A percentile compares a stretch with the other conserved stretches of the same genome.
Evolutionary conservation across 2,329 filamentous ascomycete genomes (phyloP).

Genomic region (Xylariaceae sp.): DNA sequence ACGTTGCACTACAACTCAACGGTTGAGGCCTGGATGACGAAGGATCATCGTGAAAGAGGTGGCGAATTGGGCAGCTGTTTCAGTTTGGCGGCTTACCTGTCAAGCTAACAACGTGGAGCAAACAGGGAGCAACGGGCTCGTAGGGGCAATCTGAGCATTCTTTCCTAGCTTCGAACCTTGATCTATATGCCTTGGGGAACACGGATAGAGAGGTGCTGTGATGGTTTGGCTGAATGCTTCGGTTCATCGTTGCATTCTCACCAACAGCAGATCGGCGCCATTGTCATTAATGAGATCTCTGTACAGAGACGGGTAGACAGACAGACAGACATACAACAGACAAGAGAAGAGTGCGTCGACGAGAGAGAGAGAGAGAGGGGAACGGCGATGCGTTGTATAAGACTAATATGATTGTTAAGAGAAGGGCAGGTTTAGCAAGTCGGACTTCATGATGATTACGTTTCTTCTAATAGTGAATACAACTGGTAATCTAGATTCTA

Average conservation of each 20-base stretch:
- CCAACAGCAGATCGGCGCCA: slow-evolving; percentile 1
- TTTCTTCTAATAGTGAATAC: slow-evolving; percentile 28
- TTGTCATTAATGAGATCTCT: slow-evolving; percentile 4
- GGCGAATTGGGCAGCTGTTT: neutral
- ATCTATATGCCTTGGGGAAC: slow-evolving; percentile 13
- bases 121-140: neutral
- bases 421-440: slow-evolving; percentile 24
- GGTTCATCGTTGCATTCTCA: slow-evolving; percentile 3
- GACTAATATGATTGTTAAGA: slow-evolving; percentile 22
- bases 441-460: slow-evolving; percentile 26
- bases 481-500: slow-evolving; percentile 25
- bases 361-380: neutral
- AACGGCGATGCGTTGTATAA: slow-evolving; percentile 21
- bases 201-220: slow-evolving; percentile 13
- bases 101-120: neutral
- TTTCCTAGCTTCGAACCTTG: slow-evolving; percentile 10
- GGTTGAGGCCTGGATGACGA: neutral
- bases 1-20: neutral
- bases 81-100: neutral
- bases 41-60: neutral
- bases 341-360: neutral
- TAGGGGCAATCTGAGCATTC: slow-evolving; percentile 2
- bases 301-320: slow-evolving; percentile 8
- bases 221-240: slow-evolving; percentile 23
- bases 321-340: slow-evolving; percentile 11